Evolutionary conservation across 2,329 filamentous ascomycete genomes (phyloP).

Genomic region (Xenosphaeropsis pyriputrescens): DNA sequence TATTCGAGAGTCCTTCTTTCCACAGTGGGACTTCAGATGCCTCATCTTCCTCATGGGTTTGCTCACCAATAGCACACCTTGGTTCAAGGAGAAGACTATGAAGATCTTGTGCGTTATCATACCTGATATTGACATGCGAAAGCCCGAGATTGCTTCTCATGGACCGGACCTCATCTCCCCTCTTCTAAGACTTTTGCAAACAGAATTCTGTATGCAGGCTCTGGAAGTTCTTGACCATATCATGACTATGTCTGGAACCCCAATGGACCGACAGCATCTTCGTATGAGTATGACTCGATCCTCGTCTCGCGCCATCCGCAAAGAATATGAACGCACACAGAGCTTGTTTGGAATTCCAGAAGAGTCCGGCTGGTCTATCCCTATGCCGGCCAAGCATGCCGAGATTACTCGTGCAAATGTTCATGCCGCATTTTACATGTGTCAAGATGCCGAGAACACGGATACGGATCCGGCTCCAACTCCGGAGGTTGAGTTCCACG

Average conservation of each 20-base stretch:
- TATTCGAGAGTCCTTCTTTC: slow-evolving; percentile 66
- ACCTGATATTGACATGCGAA: slow-evolving; percentile 84
- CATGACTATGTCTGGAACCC: slow-evolving; percentile 82
- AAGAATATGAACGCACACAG: slow-evolving; percentile 88
- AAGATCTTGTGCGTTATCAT: slow-evolving; percentile 74
- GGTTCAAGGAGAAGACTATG: slow-evolving; percentile 91
- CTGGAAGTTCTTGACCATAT: slow-evolving; percentile 87
- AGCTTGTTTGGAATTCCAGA: slow-evolving; percentile 95
- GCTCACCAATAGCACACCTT: slow-evolving; percentile 73
- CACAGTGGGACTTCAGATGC: slow-evolving; percentile 68
- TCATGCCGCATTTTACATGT: slow-evolving; percentile 92
- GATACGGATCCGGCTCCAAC: slow-evolving; percentile 50
- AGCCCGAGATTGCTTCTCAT: slow-evolving; percentile 76
- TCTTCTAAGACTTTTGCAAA: slow-evolving; percentile 75
- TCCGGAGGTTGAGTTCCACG: slow-evolving; percentile 79
- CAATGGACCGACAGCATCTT: slow-evolving; percentile 86
- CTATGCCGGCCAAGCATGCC: slow-evolving; percentile 80
- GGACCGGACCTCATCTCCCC: slow-evolving; percentile 93
- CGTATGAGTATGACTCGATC: slow-evolving; percentile 96
- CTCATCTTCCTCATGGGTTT: slow-evolving; percentile 84
- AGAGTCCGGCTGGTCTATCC: slow-evolving; percentile 90
- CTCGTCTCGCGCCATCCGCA: slow-evolving; percentile 71
- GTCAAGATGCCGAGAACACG: slow-evolving; percentile 50
- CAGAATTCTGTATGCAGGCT: slow-evolving; percentile 85
- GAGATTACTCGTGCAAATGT: slow-evolving; percentile 80